Evolutionary conservation across 352 stramenopile species (phyloP).

Genomic region (Globisporangium uncinulatum): DNA sequence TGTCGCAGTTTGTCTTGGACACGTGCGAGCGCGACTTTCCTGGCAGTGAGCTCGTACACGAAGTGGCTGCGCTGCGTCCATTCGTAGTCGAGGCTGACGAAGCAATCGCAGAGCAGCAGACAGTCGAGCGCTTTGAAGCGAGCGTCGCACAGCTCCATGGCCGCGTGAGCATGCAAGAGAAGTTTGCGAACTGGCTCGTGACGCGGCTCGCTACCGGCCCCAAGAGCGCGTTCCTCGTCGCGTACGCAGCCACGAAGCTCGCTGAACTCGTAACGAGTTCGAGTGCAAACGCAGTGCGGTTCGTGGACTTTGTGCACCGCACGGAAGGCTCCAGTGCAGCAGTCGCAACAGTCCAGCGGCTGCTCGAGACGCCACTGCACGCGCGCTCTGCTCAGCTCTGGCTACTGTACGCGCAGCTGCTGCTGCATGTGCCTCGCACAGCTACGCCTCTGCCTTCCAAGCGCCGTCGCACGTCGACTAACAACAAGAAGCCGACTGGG

Average conservation of each 20-base stretch:
- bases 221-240: constrained; percentile 40
- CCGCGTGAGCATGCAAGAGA: constrained; percentile 49
- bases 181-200: constrained; percentile 64
- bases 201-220: constrained; percentile 33
- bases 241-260: constrained; percentile 50
- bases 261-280: constrained; percentile 32
- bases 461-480: constrained; percentile 41
- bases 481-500: constrained; percentile 14
- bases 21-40: constrained; percentile 58
- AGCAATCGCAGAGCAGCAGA: constrained; percentile 34
- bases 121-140: constrained; percentile 53
- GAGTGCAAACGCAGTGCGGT: constrained; percentile 35
- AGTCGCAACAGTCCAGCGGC: constrained; percentile 31
- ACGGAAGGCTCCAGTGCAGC: constrained; percentile 46
- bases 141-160: constrained; percentile 32
- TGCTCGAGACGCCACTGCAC: constrained; percentile 31
- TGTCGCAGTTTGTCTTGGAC: constrained; percentile 69
- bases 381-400: constrained; percentile 40
- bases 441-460: constrained; percentile 18
- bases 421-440: constrained; percentile 28
- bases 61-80: constrained; percentile 45
- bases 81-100: constrained; percentile 30
- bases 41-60: constrained; percentile 45
- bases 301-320: constrained; percentile 70
- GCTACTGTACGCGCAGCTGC: constrained; percentile 68